Evolutionary conservation across 2,329 filamentous ascomycete genomes (phyloP).

Genomic region (Ceratocystis eucalypticola): DNA sequence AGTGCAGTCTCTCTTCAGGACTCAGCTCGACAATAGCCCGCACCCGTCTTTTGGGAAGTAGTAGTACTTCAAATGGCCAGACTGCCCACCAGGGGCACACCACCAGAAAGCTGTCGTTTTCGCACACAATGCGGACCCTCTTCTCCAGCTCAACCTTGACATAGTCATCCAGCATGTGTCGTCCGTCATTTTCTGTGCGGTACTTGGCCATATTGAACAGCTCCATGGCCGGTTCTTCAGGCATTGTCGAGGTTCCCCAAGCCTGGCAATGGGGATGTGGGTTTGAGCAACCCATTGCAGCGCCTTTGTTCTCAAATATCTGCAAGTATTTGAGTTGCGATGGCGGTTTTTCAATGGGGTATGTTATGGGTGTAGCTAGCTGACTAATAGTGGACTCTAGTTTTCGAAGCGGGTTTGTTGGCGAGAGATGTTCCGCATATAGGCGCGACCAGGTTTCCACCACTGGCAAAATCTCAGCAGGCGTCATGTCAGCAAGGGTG

Average conservation of each 20-base stretch:
- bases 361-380: slow-evolving; percentile 29
- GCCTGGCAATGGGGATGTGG: slow-evolving; percentile 94
- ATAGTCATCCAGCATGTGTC: slow-evolving; percentile 75
- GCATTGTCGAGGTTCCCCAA: slow-evolving; percentile 84
- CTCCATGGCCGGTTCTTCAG: slow-evolving; percentile 77
- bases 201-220: slow-evolving; percentile 69
- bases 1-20: slow-evolving; percentile 51
- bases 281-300: slow-evolving; percentile 97
- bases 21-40: slow-evolving; percentile 72
- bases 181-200: slow-evolving; percentile 53
- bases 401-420: slow-evolving; percentile 48
- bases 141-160: slow-evolving; percentile 69
- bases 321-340: slow-evolving; percentile 66
- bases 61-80: slow-evolving; percentile 93
- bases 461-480: slow-evolving; percentile 64
- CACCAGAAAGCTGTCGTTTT: slow-evolving; percentile 72
- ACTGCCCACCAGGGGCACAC: slow-evolving; percentile 96
- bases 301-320: slow-evolving; percentile 98
- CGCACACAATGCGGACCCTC: slow-evolving; percentile 67
- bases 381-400: slow-evolving; percentile 29
- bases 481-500: slow-evolving; percentile 79
- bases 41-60: slow-evolving; percentile 73
- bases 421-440: slow-evolving; percentile 68
- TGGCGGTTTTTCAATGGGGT: slow-evolving; percentile 27
- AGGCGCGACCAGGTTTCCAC: slow-evolving; percentile 85